Evolutionary conservation across 768 basidiomycete genomes (phyloP), one percentile per base, ranked within the genome.

Genomic region (Boletus sp.): DNA sequence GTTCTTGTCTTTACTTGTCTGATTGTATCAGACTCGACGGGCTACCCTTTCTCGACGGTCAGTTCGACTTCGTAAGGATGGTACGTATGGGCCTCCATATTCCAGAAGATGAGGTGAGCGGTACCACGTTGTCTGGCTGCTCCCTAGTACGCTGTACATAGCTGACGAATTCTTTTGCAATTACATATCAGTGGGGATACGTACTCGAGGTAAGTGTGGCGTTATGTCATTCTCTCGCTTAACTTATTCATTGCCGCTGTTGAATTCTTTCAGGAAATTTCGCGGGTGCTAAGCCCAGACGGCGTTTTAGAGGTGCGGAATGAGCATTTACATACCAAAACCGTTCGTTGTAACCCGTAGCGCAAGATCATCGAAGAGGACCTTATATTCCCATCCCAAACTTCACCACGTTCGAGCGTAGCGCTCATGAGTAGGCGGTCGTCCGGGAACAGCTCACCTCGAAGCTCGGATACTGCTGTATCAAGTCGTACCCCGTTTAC

Each of bases 361-460:
- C 44, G n/a, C 8, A 57, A 89, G 87, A 74, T 88, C 9, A 79
- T 88, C 35, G 88, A 88, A 66, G 88, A 90, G 54, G 87, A 88
- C 63, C 75, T 83, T 7, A 75, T 88, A 44, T 90, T 90, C 63
- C 88, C 88, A 8, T 81, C 76, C 43, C 58, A 62, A 47, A 35
- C n/a, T n/a, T 41, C 52, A 17, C 51, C 55, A 3, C 50, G 38
- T n/a, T 45, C 53, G 15, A 50, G 56, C n/a, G n/a, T 37, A 10
- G 50, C 47, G 35, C 37, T 54, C n/a, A 5, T n/a, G 21, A 53
- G 49, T 14, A 48, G 56, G 14, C 52, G 21, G 23, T 71, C 65
- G 3, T 64, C 65, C 15, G 56, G 43, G 52, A 57, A 60, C 15
- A 61, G 52, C 33, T 72, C 67, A 1, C 61, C 63, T 0, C 60